These are phyloP conservation scores for Hibiscus mutabilis DNA, from an alignment of 345 rosid species.

Conservation along the genomic window DNA sequence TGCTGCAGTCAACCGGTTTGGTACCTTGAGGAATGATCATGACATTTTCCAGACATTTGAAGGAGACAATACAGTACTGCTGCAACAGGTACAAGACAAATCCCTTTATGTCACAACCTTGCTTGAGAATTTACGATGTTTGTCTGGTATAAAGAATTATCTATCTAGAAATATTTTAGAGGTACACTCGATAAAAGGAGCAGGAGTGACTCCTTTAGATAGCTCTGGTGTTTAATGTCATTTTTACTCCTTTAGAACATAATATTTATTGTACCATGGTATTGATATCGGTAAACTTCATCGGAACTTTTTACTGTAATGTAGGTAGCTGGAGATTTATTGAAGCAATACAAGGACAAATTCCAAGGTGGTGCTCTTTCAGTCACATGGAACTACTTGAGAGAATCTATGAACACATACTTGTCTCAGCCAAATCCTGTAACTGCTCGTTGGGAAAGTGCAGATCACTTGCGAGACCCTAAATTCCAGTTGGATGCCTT, in stretches of 20 bases:
- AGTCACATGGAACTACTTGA: slow-evolving; percentile 92
- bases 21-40: slow-evolving; percentile 89
- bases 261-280: background rate
- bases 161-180: background rate
- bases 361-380: slow-evolving; percentile 88
- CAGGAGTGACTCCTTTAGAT: background rate
- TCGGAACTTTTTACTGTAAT: slow-evolving; percentile 9
- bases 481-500: slow-evolving; percentile 96
- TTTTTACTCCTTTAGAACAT: background rate
- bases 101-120: background rate
- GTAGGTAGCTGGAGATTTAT: slow-evolving; percentile 87
- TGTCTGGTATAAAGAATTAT: slow-evolving; percentile 22
- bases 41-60: slow-evolving; percentile 42
- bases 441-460: slow-evolving; percentile 89
- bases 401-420: slow-evolving; percentile 86
- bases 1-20: slow-evolving; percentile 98
- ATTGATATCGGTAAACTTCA: too few species aligned
- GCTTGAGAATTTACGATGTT: background rate
- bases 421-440: slow-evolving; percentile 97
- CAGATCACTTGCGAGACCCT: slow-evolving; percentile 86
- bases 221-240: background rate
- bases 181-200: background rate
- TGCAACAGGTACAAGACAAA: slow-evolving; percentile 10
- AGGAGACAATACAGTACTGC: slow-evolving; percentile 77
- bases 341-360: slow-evolving; percentile 86